A percentile compares a stretch with the other conserved stretches of the same genome.
Conservation (phyloP, 352 stramenopile genomes). For the Pythium utonaiense region DNA sequence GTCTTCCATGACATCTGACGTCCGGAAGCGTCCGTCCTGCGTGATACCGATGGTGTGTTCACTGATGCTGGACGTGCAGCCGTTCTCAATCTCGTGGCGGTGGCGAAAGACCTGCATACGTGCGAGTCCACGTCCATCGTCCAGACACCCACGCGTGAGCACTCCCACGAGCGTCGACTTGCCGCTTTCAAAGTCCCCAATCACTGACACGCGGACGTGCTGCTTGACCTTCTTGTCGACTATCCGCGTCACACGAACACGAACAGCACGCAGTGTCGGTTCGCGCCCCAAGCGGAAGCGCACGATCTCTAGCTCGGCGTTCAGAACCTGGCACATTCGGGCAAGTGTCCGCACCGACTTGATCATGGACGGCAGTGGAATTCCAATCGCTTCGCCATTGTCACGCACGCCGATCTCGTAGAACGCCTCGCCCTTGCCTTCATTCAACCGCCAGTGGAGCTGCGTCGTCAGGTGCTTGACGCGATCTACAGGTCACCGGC, state of each 20-base stretch:
- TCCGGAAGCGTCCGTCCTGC: conserved; percentile 52
- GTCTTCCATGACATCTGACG: conserved; percentile 42
- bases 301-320: conserved; percentile 63
- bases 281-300: conserved; percentile 45
- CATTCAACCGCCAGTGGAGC: conserved; percentile 89
- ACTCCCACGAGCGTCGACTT: conserved; percentile 90
- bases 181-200: conserved; percentile 82
- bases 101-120: conserved; percentile 90
- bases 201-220: conserved; percentile 76
- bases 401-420: conserved; percentile 89
- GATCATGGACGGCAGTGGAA: conserved; percentile 60
- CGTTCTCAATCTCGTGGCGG: conserved; percentile 88
- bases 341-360: conserved; percentile 66
- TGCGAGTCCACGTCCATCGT: conserved; percentile 82
- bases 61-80: conserved; percentile 85
- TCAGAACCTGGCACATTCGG: conserved; percentile 71
- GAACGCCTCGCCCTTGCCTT: conserved; percentile 77
- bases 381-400: conserved; percentile 71
- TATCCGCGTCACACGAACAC: conserved; percentile 49
- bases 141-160: conserved; percentile 75
- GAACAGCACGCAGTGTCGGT: conserved; percentile 32
- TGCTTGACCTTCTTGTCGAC: conserved; percentile 52
- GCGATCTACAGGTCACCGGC: conserved; percentile 41
- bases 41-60: conserved; percentile 82
- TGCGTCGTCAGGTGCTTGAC: conserved; percentile 87